phyloP scores from a whole-genome alignment of 179 eudicot genomes.

The Heliamphora pulchella region DNA sequence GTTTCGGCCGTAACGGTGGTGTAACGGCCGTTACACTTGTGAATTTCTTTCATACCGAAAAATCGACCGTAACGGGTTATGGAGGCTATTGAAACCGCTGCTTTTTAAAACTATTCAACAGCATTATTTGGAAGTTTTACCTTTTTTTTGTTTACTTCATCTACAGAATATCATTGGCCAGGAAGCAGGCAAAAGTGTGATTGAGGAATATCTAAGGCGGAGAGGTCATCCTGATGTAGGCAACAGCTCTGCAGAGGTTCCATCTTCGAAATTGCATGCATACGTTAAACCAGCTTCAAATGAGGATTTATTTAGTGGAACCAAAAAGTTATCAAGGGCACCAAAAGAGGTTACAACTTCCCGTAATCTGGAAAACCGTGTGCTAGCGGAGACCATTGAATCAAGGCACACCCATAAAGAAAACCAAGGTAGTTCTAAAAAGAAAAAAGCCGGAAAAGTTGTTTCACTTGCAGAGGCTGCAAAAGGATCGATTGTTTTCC shows the following conservation, averaged over 20 bases:
- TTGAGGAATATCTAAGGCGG: constrained; percentile 65
- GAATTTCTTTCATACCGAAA: too few relatives aligned
- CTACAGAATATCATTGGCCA: constrained; percentile 86
- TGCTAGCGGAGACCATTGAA: constrained; percentile 25
- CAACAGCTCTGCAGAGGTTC: constrained; percentile 28
- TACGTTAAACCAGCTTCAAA: constrained; percentile 84
- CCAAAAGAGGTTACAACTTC: constrained; percentile 54
- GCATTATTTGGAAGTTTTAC: too few relatives aligned
- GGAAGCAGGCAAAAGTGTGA: constrained; percentile 72
- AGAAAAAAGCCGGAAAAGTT: constrained; percentile 82
- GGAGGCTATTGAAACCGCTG: too few relatives aligned
- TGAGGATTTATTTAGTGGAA: constrained; percentile 34
- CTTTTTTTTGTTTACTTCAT: constrained; percentile 4
- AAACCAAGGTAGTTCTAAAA: constrained; percentile 50
- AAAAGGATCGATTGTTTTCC: constrained; percentile 82
- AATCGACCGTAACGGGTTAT: too few relatives aligned
- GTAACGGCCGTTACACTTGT: too few relatives aligned
- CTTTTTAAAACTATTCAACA: too few relatives aligned
- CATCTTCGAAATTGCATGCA: constrained; percentile 60
- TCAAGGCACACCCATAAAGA: constrained; percentile 28
- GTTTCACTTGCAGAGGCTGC: constrained; percentile 93
- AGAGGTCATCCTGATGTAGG: constrained; percentile 55
- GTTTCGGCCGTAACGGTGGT: too few relatives aligned
- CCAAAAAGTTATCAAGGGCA: constrained; percentile 48
- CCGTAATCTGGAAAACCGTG: constrained; percentile 32